A percentile compares a stretch with the other conserved stretches of the same genome.
These are phyloP conservation scores for Colletotrichum coccodes DNA, from an alignment of 2,329 filamentous ascomycete species.

Conservation along the genomic window DNA sequence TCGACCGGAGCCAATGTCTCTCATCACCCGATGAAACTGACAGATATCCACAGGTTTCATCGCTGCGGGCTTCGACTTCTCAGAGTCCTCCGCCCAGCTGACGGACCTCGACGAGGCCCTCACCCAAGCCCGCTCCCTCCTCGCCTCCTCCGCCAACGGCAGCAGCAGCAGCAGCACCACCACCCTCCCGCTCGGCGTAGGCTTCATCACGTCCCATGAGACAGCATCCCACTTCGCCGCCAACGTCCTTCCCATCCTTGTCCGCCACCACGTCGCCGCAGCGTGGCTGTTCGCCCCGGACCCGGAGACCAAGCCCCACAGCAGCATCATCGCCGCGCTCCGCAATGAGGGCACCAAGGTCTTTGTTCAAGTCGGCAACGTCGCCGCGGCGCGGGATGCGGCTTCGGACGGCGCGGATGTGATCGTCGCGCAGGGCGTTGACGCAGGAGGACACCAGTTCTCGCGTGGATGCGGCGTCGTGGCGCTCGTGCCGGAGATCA, in stretches of 20 bases:
- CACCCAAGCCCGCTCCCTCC: constrained; percentile 39
- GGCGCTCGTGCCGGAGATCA: constrained; percentile 67
- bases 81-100: constrained; percentile 42
- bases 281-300: constrained; percentile 75
- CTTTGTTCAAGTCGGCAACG: constrained; percentile 71
- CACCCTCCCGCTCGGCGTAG: constrained; percentile 64
- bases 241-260: constrained; percentile 61
- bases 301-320: constrained; percentile 50
- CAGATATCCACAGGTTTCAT: constrained; percentile 43
- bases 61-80: constrained; percentile 42
- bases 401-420: constrained; percentile 63
- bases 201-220: constrained; percentile 68
- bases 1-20: neutral
- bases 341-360: constrained; percentile 54
- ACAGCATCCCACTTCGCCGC: constrained; percentile 49
- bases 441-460: constrained; percentile 73
- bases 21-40: neutral
- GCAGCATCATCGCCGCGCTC: constrained; percentile 47
- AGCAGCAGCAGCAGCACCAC: neutral
- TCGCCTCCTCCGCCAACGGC: constrained; percentile 33
- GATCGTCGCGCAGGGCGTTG: constrained; percentile 70
- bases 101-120: constrained; percentile 45
- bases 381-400: constrained; percentile 62
- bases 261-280: constrained; percentile 63
- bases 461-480: constrained; percentile 63